These are phyloP conservation scores for Vickermania ingenoplastis DNA, from an alignment of 208 protist genomes.

Conservation along the genomic window DNA sequence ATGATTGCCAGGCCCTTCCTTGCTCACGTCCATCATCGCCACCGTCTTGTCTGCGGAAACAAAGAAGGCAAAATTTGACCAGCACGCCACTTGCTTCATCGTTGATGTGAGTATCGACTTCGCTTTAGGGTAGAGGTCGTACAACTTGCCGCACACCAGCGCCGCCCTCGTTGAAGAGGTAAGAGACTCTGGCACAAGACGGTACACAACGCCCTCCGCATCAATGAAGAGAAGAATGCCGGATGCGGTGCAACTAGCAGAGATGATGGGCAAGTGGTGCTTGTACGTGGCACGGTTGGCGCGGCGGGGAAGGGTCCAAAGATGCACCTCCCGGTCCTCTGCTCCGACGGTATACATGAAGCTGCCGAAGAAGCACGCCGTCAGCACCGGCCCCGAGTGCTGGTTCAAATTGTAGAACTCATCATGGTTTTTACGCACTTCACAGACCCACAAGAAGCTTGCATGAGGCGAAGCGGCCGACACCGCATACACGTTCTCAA, in stretches of 20 bases:
- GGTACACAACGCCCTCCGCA: constrained; percentile 17
- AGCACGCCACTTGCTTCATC: constrained; percentile 16
- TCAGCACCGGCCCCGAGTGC: constrained; percentile 26
- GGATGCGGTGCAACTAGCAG: constrained; percentile 12
- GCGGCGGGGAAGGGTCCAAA: constrained; percentile 52
- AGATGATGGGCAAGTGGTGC: constrained; percentile 27
- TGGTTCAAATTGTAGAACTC: constrained; percentile 36
- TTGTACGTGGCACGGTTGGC: constrained; percentile 52
- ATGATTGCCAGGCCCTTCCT: background rate
- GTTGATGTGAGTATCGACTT: constrained; percentile 11
- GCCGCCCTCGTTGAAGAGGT: constrained; percentile 26
- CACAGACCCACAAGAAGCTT: constrained; percentile 11
- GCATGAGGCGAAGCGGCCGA: constrained; percentile 13
- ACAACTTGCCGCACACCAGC: constrained; percentile 22
- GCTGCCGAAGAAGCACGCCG: constrained; percentile 44
- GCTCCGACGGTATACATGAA: constrained; percentile 44
- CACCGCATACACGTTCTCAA: constrained; percentile 3
- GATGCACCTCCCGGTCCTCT: constrained; percentile 29
- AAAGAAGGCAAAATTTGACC: constrained; percentile 11
- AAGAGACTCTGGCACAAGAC: constrained; percentile 43
- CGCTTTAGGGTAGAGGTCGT: background rate
- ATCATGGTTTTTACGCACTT: constrained; percentile 9
- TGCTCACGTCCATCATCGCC: constrained; percentile 1
- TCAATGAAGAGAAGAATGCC: constrained; percentile 47
- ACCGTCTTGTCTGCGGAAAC: constrained; percentile 1